These are phyloP conservation scores for Moricandia moricandioides DNA, from an alignment of 345 rosid genomes.

Conservation along the genomic window DNA sequence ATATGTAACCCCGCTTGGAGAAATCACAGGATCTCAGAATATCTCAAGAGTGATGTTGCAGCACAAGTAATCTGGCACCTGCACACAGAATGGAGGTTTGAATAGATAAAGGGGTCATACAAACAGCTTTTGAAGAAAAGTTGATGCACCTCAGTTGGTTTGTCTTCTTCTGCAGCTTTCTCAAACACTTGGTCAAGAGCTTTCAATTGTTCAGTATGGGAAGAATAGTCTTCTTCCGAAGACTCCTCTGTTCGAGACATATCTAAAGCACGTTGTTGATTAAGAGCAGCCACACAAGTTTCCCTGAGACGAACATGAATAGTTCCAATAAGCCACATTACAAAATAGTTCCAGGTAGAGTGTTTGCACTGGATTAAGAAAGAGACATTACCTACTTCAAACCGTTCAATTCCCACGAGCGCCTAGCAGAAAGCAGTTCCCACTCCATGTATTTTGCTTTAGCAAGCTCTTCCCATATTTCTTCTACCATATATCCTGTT, in stretches of 20 bases:
- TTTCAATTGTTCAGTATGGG: conserved; percentile 46
- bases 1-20: conserved; percentile 85
- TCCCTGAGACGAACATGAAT: conserved; percentile 50
- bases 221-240: conserved; percentile 41
- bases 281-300: conserved; percentile 76
- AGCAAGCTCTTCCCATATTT: conserved; percentile 86
- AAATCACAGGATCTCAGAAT: conserved; percentile 80
- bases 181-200: conserved; percentile 55
- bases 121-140: neutral
- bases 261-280: conserved; percentile 53
- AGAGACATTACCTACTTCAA: conserved; percentile 67
- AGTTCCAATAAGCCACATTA: neutral
- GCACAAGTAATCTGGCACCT: conserved; percentile 92
- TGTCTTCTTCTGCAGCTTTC: conserved; percentile 68
- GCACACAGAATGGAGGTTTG: conserved; percentile 2
- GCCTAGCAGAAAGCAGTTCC: conserved; percentile 65
- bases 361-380: neutral
- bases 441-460: conserved; percentile 81
- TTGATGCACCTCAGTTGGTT: conserved; percentile 54
- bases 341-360: neutral
- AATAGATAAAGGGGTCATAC: neutral
- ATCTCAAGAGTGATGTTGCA: conserved; percentile 89
- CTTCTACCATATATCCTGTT: conserved; percentile 70
- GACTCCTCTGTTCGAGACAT: conserved; percentile 53
- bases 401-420: conserved; percentile 69